Conservation (phyloP, 2,329 filamentous ascomycete species). For the Xylariaceae sp. region DNA sequence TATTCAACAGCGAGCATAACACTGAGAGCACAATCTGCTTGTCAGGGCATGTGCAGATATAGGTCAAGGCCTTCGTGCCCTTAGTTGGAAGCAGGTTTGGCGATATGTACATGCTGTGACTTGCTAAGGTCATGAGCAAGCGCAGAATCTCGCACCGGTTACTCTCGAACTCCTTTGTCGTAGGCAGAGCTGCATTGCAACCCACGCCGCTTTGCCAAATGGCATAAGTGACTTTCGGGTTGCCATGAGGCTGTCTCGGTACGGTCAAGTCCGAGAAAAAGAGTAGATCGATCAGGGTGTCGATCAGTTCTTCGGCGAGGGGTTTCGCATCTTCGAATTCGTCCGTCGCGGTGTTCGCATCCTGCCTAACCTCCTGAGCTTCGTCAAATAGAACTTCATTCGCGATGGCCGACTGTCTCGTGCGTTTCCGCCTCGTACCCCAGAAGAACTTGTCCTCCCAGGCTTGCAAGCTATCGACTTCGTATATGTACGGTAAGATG, state of each 20-base stretch:
- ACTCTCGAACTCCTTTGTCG: constrained; percentile 86
- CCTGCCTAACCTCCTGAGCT: constrained; percentile 50
- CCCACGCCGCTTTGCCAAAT: constrained; percentile 99
- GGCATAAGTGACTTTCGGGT: constrained; percentile 78
- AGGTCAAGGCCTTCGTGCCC: constrained; percentile 79
- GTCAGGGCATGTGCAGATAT: constrained; percentile 80
- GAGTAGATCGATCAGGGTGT: constrained; percentile 79
- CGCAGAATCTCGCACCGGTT: constrained; percentile 88
- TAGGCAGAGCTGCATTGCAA: constrained; percentile 81
- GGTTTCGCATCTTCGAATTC: constrained; percentile 81
- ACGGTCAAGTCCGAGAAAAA: constrained; percentile 91
- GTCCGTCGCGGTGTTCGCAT: constrained; percentile 43
- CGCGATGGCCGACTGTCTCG: constrained; percentile 57
- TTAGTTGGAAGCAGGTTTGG: constrained; percentile 72
- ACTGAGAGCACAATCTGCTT: constrained; percentile 88
- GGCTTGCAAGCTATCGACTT: constrained; percentile 70
- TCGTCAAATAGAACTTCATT: constrained; percentile 83
- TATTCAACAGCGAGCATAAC: constrained; percentile 89
- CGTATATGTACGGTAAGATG: constrained; percentile 85
- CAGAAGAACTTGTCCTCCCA: constrained; percentile 98
- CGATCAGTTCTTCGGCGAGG: constrained; percentile 85
- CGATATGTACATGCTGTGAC: constrained; percentile 90
- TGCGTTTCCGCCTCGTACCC: constrained; percentile 67
- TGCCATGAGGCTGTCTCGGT: constrained; percentile 63
- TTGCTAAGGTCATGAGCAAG: constrained; percentile 76